Percentiles rank a stretch among this genome's conserved stretches.
Evolutionary conservation across 2,329 filamentous ascomycete genomes (phyloP).

Genomic region (Aspergillus sergii): DNA sequence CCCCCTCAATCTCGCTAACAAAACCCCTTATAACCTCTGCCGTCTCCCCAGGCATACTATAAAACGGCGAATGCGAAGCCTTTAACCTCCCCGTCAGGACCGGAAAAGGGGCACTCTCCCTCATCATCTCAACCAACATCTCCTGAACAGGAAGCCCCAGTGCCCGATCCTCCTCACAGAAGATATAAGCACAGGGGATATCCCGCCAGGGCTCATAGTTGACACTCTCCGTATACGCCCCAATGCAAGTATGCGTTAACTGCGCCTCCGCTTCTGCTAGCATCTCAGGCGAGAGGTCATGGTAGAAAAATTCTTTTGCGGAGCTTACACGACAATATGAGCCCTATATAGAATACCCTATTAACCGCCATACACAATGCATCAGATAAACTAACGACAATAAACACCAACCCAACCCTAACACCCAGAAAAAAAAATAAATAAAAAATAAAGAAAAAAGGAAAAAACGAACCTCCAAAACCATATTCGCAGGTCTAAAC

Average conservation of each 20-base stretch:
- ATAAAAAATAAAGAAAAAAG: neutral
- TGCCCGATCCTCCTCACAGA: constrained; percentile 40
- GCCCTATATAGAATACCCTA: constrained; percentile 8
- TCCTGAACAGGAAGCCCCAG: constrained; percentile 36
- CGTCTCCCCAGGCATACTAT: constrained; percentile 40
- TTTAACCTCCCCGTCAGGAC: constrained; percentile 25
- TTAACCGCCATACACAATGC: neutral
- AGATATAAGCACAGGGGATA: constrained; percentile 39
- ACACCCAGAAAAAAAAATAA: neutral
- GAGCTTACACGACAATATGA: constrained; percentile 19
- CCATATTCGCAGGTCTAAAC: constrained; percentile 21
- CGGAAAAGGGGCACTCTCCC: neutral
- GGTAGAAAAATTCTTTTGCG: constrained; percentile 26
- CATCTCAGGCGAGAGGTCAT: constrained; percentile 30
- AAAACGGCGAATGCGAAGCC: constrained; percentile 46
- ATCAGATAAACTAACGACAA: too few relatives aligned
- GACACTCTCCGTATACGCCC: constrained; percentile 27
- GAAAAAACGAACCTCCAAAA: constrained; percentile 22
- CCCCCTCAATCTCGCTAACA: neutral
- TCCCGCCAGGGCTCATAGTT: constrained; percentile 37
- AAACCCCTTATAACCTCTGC: constrained; percentile 25
- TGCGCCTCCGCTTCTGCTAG: constrained; percentile 26
- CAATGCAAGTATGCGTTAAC: constrained; percentile 28
- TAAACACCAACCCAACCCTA: too few relatives aligned
- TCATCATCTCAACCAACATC: constrained; percentile 21